phyloP scores from a whole-genome alignment of 2,329 filamentous ascomycete genomes.

The Elsinoe necatrix region DNA sequence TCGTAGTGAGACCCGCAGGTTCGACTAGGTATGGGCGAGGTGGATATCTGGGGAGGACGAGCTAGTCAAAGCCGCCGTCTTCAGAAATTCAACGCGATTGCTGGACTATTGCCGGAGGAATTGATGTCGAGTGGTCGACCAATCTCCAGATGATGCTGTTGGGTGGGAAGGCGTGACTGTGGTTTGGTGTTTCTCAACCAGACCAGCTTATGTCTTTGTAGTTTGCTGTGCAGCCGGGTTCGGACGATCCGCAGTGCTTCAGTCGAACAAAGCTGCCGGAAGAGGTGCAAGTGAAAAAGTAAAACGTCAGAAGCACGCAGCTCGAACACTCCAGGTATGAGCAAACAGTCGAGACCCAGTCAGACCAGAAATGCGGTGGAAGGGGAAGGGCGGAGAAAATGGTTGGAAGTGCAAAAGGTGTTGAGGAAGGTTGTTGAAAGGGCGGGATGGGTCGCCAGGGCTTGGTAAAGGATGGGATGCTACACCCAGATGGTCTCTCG shows the following conservation, averaged over 20 bases:
- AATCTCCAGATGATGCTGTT: background rate
- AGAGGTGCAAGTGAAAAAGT: background rate
- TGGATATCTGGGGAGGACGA: conserved; percentile 20
- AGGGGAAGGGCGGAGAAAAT: background rate
- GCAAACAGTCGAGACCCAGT: conserved; percentile 9
- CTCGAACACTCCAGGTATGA: conserved; percentile 13
- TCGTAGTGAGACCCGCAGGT: conserved; percentile 19
- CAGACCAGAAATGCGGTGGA: conserved; percentile 4
- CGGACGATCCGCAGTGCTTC: background rate
- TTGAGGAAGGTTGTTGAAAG: conserved; percentile 16
- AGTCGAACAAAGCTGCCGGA: background rate
- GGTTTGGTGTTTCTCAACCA: conserved; percentile 12
- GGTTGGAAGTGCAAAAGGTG: conserved; percentile 8
- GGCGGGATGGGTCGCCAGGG: conserved; percentile 2
- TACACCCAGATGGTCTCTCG: background rate
- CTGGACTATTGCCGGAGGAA: background rate
- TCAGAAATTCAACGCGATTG: conserved; percentile 14
- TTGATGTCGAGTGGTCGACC: background rate
- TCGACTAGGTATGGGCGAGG: conserved; percentile 20
- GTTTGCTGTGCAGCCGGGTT: background rate
- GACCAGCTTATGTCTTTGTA: conserved; percentile 1
- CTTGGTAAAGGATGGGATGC: background rate
- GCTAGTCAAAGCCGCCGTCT: conserved; percentile 33
- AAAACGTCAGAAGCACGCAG: conserved; percentile 8
- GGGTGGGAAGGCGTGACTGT: conserved; percentile 9